A percentile compares a stretch with the other conserved stretches of the same genome.
These are phyloP conservation scores for Boletus sp. DNA, from an alignment of 768 basidiomycete species.

Conservation along the genomic window DNA sequence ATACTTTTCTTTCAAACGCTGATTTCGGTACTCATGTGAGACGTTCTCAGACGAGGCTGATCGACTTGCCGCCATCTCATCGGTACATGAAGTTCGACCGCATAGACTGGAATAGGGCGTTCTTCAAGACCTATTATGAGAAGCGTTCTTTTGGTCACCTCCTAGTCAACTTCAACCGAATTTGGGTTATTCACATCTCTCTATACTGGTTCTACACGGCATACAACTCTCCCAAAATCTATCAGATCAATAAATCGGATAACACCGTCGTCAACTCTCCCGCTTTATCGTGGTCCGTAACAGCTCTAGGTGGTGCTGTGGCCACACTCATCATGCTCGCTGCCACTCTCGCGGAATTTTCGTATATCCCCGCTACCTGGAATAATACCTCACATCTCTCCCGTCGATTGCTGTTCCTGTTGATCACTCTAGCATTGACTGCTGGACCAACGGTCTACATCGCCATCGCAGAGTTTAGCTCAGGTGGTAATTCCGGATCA, in stretches of 20 bases:
- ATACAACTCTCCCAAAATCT: constrained; percentile 87
- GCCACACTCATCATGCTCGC: constrained; percentile 95
- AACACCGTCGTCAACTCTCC: constrained; percentile 52
- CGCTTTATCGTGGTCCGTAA: constrained; percentile 90
- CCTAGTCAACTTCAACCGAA: constrained; percentile 98
- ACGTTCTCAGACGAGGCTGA: constrained; percentile 67
- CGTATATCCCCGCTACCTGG: constrained; percentile 98
- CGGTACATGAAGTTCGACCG: constrained; percentile 97
- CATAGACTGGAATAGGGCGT: constrained; percentile 93
- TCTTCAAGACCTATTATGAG: constrained; percentile 99
- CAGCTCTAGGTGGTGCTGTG: constrained; percentile 91
- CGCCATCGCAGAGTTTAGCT: constrained; percentile 70
- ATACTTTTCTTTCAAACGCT: neutral
- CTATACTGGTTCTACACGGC: constrained; percentile 96
- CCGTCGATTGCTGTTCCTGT: constrained; percentile 83
- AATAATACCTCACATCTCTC: constrained; percentile 96
- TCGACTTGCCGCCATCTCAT: constrained; percentile 87
- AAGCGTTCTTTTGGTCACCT: constrained; percentile 96
- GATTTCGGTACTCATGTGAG: neutral
- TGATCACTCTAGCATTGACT: constrained; percentile 87
- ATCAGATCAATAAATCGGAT: constrained; percentile 41
- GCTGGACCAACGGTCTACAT: constrained; percentile 94
- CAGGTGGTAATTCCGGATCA: constrained; percentile 55
- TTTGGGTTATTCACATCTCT: constrained; percentile 97
- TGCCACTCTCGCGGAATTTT: constrained; percentile 93